Evolutionary conservation across 2,329 filamentous ascomycete genomes (phyloP), one percentile per base, ranked within the genome.

Genomic region (Nigrospora osmanthi): DNA sequence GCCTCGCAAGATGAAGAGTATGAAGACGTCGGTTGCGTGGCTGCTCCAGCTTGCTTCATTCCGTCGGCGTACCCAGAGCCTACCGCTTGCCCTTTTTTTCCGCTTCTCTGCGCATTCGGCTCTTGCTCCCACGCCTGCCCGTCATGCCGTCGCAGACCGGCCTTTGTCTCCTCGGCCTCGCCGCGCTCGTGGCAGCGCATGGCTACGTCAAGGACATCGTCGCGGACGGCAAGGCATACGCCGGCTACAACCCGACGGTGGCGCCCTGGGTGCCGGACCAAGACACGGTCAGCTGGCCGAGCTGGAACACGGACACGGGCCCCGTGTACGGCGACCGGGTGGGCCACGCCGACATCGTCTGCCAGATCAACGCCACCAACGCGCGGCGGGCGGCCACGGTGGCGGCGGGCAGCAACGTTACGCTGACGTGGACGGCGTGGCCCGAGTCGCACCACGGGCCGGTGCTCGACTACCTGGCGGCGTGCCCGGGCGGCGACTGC

Each of bases 351-450:
- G 34, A 35, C 15, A 35, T 35, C 34, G 12, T 35, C 34, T 35
- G 34, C 11, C 34, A 35, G 34, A 35, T 35, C 13, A 35, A 35
- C 11, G 34, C 34, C 34, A 35, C 34, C 34, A 35, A 35, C 34
- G 34, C 34, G 15, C 13, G 11, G 34, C 34, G 13, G 34, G 10
- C 34, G 15, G 34, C 34, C 6, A 16, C 15, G 15, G 34, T 68
- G 42, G 40, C 41, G 2, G 63, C 64, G 2, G 65, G 65, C 17
- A 56, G 62, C 12, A 59, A 58, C 47, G 54, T 68, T 43, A 66
- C 63, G 0, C 65, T 62, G 16, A 59, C 67, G 4, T 68, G 68
- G 53, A 67, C 62, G 62, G 66, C 62, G 53, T 68, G 66, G 66
- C 57, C 68, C 12, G 64, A 68, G 47, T 63, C 65, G 11, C 59